Conservation (phyloP, 352 stramenopile species). For the Blastocystis sp. region DNA sequence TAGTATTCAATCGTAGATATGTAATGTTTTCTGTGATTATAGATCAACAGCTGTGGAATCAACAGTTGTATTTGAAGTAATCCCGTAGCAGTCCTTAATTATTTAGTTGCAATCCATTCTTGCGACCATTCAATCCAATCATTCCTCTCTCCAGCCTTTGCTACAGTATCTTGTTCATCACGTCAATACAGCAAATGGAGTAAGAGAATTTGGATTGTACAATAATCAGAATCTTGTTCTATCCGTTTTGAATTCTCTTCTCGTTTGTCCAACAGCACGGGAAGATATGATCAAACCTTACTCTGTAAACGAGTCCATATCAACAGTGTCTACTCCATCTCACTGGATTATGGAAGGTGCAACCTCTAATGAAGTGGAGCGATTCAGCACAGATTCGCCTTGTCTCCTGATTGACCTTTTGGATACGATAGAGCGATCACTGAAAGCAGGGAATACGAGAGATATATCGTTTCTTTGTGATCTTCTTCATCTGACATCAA, state of each 20-base stretch:
- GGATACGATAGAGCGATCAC: not conserved
- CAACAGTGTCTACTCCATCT: not conserved
- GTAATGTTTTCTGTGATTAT: not conserved
- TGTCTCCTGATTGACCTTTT: conserved; percentile 23
- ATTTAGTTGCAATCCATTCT: conserved; percentile 45
- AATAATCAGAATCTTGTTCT: conserved; percentile 17
- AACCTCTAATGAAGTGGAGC: not conserved
- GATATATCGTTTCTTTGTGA: not conserved
- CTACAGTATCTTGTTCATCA: conserved; percentile 43
- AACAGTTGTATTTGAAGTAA: conserved; percentile 23
- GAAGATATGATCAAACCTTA: not conserved
- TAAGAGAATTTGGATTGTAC: not conserved
- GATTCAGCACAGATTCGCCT: not conserved
- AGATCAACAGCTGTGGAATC: conserved; percentile 16
- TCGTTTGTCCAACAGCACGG: conserved; percentile 1
- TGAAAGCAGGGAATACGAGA: not conserved
- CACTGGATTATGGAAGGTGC: not conserved
- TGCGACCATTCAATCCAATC: conserved; percentile 1
- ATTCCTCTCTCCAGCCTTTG: not conserved
- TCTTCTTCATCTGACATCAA: not conserved
- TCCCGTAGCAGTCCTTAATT: no score
- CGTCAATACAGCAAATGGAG: conserved; percentile 25
- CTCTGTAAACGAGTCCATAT: not conserved
- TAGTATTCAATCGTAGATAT: not conserved
- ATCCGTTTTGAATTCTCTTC: conserved; percentile 36